Base-by-base conservation (phyloP, 352 stramenopile genomes). In the Globisporangium emineosum region DNA sequence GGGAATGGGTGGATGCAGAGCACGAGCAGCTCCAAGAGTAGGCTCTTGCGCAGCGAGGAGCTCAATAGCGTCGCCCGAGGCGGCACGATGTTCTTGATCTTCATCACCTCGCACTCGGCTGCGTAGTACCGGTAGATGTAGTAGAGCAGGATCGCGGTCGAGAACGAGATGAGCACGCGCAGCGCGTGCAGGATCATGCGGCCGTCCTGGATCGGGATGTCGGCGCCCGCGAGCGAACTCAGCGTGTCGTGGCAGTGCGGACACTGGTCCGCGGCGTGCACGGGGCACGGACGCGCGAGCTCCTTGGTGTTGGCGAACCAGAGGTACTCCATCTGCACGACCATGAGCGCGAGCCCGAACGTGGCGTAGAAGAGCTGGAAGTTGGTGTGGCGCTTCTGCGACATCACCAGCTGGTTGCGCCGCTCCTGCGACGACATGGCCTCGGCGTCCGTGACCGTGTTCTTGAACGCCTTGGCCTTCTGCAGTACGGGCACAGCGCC, bases 51-150 rank as follows among this genome's bases (percentile, higher is more conserved):
- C 59, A 90, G 60, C 17, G 81, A 81, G 45, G 83, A 92, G 30
- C 72, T 76, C 30, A 90, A 64, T 35, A 91, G 64, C 50, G 79
- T 89, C 19, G 79, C 80, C 33, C 83, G 86, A 21, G 81, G 81
- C 7, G 83, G 79, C 65, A 90, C 73, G 53, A 92, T 87, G 62
- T 92, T 92, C 60, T 90, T 91, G 66, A 90, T 77, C 71, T 90
- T 93, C 72, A 90, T 83, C 43, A 90, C 73, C 59, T 91, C 75
- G 43, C 79, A 87, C 69, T 91, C 75, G 65, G 73, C 77, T 47
- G 68, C 69, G 72, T 90, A 90, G 57, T 84, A 92, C 10, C 67
- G 61, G 64, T 86, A 88, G 53, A 89, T 62, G 68, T 90, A 89
- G 66, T 86, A 89, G 54, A 90, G 77, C 69, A 90, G 65, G 57